Base-by-base conservation (phyloP, 2,329 filamentous ascomycete genomes). In the Cercospora beticola region DNA sequence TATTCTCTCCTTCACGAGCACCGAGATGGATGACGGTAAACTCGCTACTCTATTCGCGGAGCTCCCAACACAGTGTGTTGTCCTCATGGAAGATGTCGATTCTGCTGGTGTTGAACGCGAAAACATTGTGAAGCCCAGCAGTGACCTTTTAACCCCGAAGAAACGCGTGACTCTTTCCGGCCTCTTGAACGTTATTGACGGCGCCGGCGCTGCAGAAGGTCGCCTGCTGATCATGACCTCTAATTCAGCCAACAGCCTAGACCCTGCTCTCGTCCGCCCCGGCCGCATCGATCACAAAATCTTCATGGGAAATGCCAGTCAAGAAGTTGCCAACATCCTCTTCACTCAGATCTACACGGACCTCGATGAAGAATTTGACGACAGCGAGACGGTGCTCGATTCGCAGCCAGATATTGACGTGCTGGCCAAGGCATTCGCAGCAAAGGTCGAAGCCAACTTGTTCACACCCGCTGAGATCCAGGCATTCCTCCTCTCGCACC, bases 11-110 rank as follows among this genome's bases (percentile, higher is more conserved):
- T 94, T 95, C 73, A 95, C 92, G 76, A 94, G 97, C 80, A 83
- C 97, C 76, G 93, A 97, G 4, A 93, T 98, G 82, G 97, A 97
- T 79, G 95, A 95, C 8, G 88, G 93, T 76, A 97, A 97, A 93
- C 94, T 99, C 23, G 89, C 94, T 76, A 93, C 97, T 82, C 87
- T 98, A 3, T 98, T 99, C 80, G 94, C 97, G 83, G 97, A 97
- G 93, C 94, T 95, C 10, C 89, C 94, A 75, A 97, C 93, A 64
- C 97, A 97, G 87, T 98, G 94, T 81, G 97, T 98, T 78, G 97
- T 98, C 82, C 97, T 98, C 88, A 94, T 97, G 76, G 94, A 98
- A 79, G 94, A 98, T 84, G 94, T 97, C 70, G 94, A 97, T 80
- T 93, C 93, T 62, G 92, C 97, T 66, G 94, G 94, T 78, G 94